Evolutionary conservation across 805 yeast genomes (phyloP), one percentile per base, ranked within the genome.

Genomic region (Cyberlindnera maritima): DNA sequence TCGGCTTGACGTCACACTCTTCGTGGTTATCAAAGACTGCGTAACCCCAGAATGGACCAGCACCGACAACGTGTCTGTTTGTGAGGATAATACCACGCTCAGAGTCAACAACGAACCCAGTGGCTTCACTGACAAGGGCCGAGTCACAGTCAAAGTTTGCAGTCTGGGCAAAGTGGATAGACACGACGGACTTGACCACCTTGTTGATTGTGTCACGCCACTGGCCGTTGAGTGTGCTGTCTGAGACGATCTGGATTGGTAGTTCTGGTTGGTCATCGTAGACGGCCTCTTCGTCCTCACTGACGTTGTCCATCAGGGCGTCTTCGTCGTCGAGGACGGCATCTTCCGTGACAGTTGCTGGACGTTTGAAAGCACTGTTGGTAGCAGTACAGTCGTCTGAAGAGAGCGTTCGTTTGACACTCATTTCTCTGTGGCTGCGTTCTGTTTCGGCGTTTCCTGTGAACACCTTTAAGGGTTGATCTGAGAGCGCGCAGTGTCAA

Each of bases 21-120:
- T 91, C 97, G 66, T 91, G 97, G 63, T 91, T 91, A 61, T 91
- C 96, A 61, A 91, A 91, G 2, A 91, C 89, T 0, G 88, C 96
- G 60, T 85, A 88, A 1, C 97, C 97, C 31, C 82, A 77, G 64
- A 91, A 90, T 1, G 97, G 97, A 15, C 97, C 96, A 0, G 97
- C 90, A 2, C 96, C 96, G 36, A 90, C 97, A 41, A 91, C 97
- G 61, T 91, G 97, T 61, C 97, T 77, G 68, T 91, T 91, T 11
- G 97, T 91, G 63, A 91, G 73, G 51, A 91, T 89, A 49, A 90
- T 79, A 14, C 97, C 97, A 21, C 80, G 66, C 46, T 77, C 72
- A 2, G 92, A 75, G 64, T 91, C 97, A 11, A 91, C 97, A 6
- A 91, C 89, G 64, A 91, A 91, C 2, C 97, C 97, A 0, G 97